Percentiles rank a stretch among this genome's conserved stretches.
These are phyloP conservation scores for Tricholoma flavovirens DNA, from an alignment of 768 basidiomycete genomes.

Conservation along the genomic window DNA sequence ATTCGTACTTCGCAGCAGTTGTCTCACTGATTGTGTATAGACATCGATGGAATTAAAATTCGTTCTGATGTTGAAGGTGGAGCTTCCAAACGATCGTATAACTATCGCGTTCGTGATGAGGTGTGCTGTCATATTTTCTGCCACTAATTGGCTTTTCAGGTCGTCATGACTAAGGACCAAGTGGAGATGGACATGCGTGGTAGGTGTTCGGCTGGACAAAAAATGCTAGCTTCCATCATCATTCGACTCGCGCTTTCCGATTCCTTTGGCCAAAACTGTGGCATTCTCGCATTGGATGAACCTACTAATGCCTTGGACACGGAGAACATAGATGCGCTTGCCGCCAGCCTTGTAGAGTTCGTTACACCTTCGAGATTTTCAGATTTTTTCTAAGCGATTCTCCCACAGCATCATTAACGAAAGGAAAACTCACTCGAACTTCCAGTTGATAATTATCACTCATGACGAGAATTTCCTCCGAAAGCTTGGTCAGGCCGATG, in stretches of 20 bases:
- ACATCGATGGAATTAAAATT: slow-evolving; percentile 97
- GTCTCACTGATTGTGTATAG: slow-evolving; percentile 33
- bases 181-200: slow-evolving; percentile 99
- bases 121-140: slow-evolving; percentile 1
- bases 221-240: slow-evolving; percentile 97
- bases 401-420: slow-evolving; percentile 83
- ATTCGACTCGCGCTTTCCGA: slow-evolving; percentile 96
- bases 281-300: slow-evolving; percentile 95
- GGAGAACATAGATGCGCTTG: slow-evolving; percentile 94
- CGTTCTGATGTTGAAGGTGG: slow-evolving; percentile 90
- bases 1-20: not conserved
- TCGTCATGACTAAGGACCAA: slow-evolving; percentile 98
- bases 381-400: slow-evolving; percentile 5
- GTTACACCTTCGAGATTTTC: slow-evolving; percentile 24
- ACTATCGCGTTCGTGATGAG: slow-evolving; percentile 73
- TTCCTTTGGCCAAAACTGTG: slow-evolving; percentile 96
- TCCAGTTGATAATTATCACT: slow-evolving; percentile 95
- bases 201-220: slow-evolving; percentile 96
- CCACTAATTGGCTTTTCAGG: slow-evolving; percentile 39
- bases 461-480: slow-evolving; percentile 95
- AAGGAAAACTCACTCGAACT: slow-evolving; percentile 81
- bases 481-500: slow-evolving; percentile 82
- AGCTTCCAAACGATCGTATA: slow-evolving; percentile 89
- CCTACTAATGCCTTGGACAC: slow-evolving; percentile 96
- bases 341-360: slow-evolving; percentile 86